Base-by-base conservation (phyloP, 2,329 filamentous ascomycete genomes). In the Neonectria faginata region DNA sequence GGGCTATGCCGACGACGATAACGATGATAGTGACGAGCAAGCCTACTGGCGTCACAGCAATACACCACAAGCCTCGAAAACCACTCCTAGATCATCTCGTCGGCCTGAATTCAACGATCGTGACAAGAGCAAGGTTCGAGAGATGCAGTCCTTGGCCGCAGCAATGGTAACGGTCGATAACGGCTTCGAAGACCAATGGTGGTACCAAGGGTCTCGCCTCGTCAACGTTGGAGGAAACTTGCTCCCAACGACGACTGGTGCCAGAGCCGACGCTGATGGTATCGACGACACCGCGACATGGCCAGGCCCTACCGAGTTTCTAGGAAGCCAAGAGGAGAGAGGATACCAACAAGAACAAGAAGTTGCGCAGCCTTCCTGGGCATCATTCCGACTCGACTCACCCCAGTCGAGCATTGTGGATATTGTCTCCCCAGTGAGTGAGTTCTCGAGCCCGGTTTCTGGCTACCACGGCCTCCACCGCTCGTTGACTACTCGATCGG, bases 111-210 rank as follows among this genome's bases (percentile, higher is more conserved):
- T 72, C n/a, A 82, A 83, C 45, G 78, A 80, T 0, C 67, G 63
- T 12, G 68, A 71, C 3, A 60, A 61, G 42, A 67, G 68, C 5
- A 70, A 68, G 29, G 67, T 72, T 7, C 67, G 67, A 22, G 82
- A 86, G 48, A 80, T 86, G 3, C 83, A 83, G 59, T 79, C 82
- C 0, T 76, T 87, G 4, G 85, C 84, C 10, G 80, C 81, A 4
- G 85, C 85, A 41, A 81, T 87, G 80, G 82, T 87, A 77, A 87
- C 85, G 2, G 82, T 87, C 3, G 85, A 87, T 70, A 87, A 86
- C 68, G 85, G 85, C 2, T 87, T 87, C 67, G 85, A 87, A 75
- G 82, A 84, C 65, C 84, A 87, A 73, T 86, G 85, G 84, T 87
- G 85, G 85, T 82, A 86, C 68, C 83, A 84, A 65, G 85, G 84